phyloP scores from a whole-genome alignment of 2,329 filamentous ascomycete species.

The Fusarium sp. region DNA sequence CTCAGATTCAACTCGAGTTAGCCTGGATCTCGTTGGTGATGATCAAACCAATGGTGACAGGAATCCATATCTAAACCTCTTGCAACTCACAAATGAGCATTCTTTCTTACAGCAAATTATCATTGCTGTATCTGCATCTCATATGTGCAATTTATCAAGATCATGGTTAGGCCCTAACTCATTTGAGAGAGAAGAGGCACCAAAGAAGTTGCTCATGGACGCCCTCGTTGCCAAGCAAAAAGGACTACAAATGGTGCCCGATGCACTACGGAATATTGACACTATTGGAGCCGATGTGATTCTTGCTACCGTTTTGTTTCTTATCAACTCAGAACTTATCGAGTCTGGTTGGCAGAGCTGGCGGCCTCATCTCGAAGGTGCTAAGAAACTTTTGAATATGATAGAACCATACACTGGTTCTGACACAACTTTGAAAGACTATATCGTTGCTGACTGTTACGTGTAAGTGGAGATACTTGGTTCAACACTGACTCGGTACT shows the following conservation, averaged over 20 bases:
- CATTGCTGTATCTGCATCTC: constrained; percentile 61
- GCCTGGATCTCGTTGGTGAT: constrained; percentile 63
- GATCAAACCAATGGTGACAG: constrained; percentile 55
- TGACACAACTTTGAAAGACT: constrained; percentile 55
- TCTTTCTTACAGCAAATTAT: constrained; percentile 60
- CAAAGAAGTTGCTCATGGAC: constrained; percentile 52
- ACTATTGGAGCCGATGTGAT: constrained; percentile 55
- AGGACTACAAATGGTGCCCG: constrained; percentile 56
- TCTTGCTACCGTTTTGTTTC: constrained; percentile 61
- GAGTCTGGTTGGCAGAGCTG: constrained; percentile 61
- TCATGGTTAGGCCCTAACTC: constrained; percentile 31
- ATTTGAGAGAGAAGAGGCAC: constrained; percentile 51
- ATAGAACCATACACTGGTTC: constrained; percentile 51
- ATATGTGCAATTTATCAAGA: constrained; percentile 56
- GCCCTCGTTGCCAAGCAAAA: constrained; percentile 60
- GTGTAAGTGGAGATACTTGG: constrained; percentile 49
- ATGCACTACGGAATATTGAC: constrained; percentile 54
- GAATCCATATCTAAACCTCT: constrained; percentile 60
- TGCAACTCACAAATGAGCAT: constrained; percentile 55
- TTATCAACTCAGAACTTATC: constrained; percentile 63
- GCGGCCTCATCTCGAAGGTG: constrained; percentile 61
- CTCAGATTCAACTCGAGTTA: constrained; percentile 61
- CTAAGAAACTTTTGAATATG: constrained; percentile 57
- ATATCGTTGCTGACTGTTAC: constrained; percentile 61
- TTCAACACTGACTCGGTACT: neutral